These are phyloP conservation scores for Spizellomyces punctatus DNA, from an alignment of 192 early-diverging fungal genomes.

Conservation along the genomic window DNA sequence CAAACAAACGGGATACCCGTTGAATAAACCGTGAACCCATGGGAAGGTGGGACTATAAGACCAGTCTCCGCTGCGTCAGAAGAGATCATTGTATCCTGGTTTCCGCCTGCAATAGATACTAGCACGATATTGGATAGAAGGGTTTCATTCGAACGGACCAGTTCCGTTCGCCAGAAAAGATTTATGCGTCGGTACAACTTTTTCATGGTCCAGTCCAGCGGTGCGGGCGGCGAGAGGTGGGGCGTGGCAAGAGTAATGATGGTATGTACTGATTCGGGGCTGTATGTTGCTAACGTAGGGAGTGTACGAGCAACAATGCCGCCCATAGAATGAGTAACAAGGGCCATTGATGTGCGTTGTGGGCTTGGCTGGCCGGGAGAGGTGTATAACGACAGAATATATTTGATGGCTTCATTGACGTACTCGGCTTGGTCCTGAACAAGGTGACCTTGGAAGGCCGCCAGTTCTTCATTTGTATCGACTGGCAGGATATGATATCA, in stretches of 20 bases:
- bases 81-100: conserved; percentile 80
- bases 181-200: conserved; percentile 70
- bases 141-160: conserved; percentile 16
- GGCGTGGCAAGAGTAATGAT: conserved; percentile 90
- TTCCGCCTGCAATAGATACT: conserved; percentile 90
- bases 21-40: conserved; percentile 80
- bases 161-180: conserved; percentile 60
- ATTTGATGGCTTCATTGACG: conserved; percentile 34
- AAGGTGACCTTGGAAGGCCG: conserved; percentile 82
- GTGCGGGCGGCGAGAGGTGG: conserved; percentile 77
- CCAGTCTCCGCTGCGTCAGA: conserved; percentile 75
- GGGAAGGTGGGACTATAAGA: conserved; percentile 59
- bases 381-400: conserved; percentile 42
- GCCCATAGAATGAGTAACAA: conserved; percentile 95
- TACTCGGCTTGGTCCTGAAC: conserved; percentile 86
- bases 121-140: conserved; percentile 57
- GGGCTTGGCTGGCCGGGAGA: background rate
- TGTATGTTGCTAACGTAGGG: conserved; percentile 70
- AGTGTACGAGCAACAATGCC: conserved; percentile 88
- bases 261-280: conserved; percentile 70
- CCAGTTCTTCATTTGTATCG: conserved; percentile 87
- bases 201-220: conserved; percentile 63
- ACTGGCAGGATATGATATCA: conserved; percentile 47
- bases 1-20: conserved; percentile 83
- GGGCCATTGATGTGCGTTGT: conserved; percentile 63